phyloP scores from a whole-genome alignment of 129 eudicot species.

The Flaveria bidentis region DNA sequence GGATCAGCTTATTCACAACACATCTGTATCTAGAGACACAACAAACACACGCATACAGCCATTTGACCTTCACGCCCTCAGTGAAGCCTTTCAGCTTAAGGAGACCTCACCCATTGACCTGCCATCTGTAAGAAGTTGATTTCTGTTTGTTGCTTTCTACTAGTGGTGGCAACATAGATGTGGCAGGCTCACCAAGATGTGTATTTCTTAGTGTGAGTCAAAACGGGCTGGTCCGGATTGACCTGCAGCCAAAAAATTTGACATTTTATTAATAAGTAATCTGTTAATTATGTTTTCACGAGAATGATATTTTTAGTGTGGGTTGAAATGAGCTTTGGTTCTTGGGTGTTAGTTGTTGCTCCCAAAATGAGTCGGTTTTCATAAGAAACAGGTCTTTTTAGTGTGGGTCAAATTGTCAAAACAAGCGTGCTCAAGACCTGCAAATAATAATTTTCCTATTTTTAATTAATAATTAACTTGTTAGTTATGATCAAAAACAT shows the following conservation, averaged over 20 bases:
- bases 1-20: slow-evolving; percentile 55
- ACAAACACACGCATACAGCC: slow-evolving; percentile 44
- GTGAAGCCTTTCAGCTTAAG: slow-evolving; percentile 61
- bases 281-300: not conserved
- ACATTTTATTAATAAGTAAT: not conserved
- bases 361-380: not conserved
- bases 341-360: slow-evolving; percentile 9
- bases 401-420: not conserved
- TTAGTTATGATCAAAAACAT: not conserved
- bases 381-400: not conserved
- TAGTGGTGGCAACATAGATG: not conserved
- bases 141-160: not conserved
- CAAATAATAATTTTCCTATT: not conserved
- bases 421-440: not conserved
- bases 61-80: slow-evolving; percentile 51
- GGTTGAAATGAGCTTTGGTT: not conserved
- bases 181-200: not conserved
- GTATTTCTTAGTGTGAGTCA: not conserved
- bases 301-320: not conserved
- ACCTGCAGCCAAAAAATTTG: not conserved
- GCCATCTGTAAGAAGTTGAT: slow-evolving; percentile 46
- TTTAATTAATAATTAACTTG: not conserved
- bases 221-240: not conserved
- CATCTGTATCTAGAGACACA: slow-evolving; percentile 29
- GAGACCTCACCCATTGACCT: slow-evolving; percentile 54